Percentiles rank a stretch among this genome's conserved stretches.
Evolutionary conservation across 2,329 filamentous ascomycete genomes (phyloP).

Genomic region (Juglanconis juglandina): DNA sequence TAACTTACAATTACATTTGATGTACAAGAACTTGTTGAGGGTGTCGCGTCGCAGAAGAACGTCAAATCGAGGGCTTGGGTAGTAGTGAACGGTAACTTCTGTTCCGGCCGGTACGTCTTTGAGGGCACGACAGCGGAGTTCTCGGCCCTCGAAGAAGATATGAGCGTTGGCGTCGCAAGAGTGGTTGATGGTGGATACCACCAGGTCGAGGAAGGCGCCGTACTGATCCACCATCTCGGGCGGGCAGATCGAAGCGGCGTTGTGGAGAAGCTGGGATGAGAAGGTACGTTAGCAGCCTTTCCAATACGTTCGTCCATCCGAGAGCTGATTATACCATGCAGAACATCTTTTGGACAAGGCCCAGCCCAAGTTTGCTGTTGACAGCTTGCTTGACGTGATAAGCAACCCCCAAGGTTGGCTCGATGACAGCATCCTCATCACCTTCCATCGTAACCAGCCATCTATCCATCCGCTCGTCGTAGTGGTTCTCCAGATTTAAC

Average conservation of each 20-base stretch:
- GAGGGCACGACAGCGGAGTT: slow-evolving; percentile 30
- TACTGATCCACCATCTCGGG: slow-evolving; percentile 20
- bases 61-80: slow-evolving; percentile 23
- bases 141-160: slow-evolving; percentile 29
- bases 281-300: background rate
- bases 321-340: slow-evolving; percentile 19
- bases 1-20: slow-evolving; percentile 27
- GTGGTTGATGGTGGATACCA: slow-evolving; percentile 33
- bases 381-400: slow-evolving; percentile 15
- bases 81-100: slow-evolving; percentile 34
- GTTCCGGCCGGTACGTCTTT: slow-evolving; percentile 28
- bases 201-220: slow-evolving; percentile 30
- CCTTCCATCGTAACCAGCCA: slow-evolving; percentile 11
- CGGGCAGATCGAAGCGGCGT: slow-evolving; percentile 24
- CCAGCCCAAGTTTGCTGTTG: slow-evolving; percentile 11
- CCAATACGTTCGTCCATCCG: background rate
- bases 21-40: slow-evolving; percentile 24
- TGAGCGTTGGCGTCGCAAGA: slow-evolving; percentile 34
- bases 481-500: slow-evolving; percentile 24
- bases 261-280: slow-evolving; percentile 23
- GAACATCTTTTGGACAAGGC: slow-evolving; percentile 17
- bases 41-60: slow-evolving; percentile 21
- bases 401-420: slow-evolving; percentile 12
- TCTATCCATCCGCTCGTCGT: slow-evolving; percentile 19
- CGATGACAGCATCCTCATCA: background rate